These are phyloP conservation scores for Ascochyta clinopodiicola DNA, from an alignment of 2,329 filamentous ascomycete genomes.

Conservation along the genomic window DNA sequence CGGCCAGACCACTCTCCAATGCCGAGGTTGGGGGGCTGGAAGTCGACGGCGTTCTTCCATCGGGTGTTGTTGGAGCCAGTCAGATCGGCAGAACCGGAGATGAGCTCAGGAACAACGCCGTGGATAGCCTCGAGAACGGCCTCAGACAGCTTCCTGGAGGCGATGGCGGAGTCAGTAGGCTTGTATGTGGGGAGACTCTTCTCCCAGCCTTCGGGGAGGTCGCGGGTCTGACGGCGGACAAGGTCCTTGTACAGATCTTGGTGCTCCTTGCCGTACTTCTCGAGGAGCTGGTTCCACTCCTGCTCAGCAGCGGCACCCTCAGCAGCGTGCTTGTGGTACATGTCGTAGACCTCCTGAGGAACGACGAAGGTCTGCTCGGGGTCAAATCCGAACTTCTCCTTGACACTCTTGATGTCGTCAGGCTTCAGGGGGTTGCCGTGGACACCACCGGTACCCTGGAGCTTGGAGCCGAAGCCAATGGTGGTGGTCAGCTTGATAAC, in stretches of 20 bases:
- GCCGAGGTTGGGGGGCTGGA: slow-evolving; percentile 86
- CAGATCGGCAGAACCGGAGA: slow-evolving; percentile 96
- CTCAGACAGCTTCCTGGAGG: slow-evolving; percentile 96
- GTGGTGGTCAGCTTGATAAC: slow-evolving; percentile 97
- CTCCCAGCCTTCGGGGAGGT: slow-evolving; percentile 96
- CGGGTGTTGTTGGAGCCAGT: slow-evolving; percentile 98
- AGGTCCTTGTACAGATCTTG: slow-evolving; percentile 82
- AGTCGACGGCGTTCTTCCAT: slow-evolving; percentile 96
- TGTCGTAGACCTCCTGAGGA: slow-evolving; percentile 91
- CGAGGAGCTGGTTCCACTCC: slow-evolving; percentile 93
- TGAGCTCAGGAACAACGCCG: slow-evolving; percentile 81
- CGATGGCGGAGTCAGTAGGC: slow-evolving; percentile 80
- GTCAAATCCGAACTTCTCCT: slow-evolving; percentile 95
- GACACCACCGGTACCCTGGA: slow-evolving; percentile 92
- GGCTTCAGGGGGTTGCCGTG: slow-evolving; percentile 96
- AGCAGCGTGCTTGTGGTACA: slow-evolving; percentile 82
- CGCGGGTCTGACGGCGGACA: slow-evolving; percentile 76
- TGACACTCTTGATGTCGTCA: slow-evolving; percentile 92
- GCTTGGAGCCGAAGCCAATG: slow-evolving; percentile 93
- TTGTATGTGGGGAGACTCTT: slow-evolving; percentile 92
- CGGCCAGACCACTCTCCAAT: slow-evolving; percentile 91
- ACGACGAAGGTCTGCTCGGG: slow-evolving; percentile 91
- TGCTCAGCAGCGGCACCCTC: slow-evolving; percentile 88
- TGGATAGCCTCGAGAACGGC: slow-evolving; percentile 89
- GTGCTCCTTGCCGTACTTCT: slow-evolving; percentile 83